Base-by-base conservation (phyloP, 176 grass and related monocot genomes). In the Zea luxurians region DNA sequence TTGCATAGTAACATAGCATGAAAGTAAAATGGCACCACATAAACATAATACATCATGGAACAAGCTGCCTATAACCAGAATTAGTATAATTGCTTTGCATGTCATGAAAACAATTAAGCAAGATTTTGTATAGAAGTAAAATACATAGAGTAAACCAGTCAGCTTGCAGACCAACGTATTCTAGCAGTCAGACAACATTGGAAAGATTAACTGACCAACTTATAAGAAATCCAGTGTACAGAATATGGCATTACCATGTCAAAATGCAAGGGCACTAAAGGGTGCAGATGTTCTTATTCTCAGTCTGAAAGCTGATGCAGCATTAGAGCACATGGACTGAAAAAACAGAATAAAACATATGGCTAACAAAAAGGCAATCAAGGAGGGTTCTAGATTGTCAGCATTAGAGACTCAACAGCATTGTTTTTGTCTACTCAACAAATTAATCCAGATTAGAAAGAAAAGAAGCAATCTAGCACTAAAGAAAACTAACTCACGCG, bases 381-480 rank as follows among this genome's bases (percentile, higher is more conserved):
- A 70, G 46, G 21, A 35, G 47, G 34, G 6, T 35, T 49, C 45
- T 70, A 70, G 18, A 12, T 16, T 48, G 9, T 35, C 6, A 16
- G 35, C 49, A 49, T 70, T 20, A 49, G 10, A 47, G 1, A 49
- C 12, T 16, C 5, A 34, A 21, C 45, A 21, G 64, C 13, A 66
- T 41, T 40, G 60, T 41, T n/a, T 27, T 66, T 43, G 17, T 66
- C 16, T 9, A 43, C 38, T 43, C 17, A 68, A 21, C 67, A 70
- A 45, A 70, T 6, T 70, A 70, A 70, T 48, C 18, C 43, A 70
- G 20, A 70, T 70, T 69, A 18, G 44, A 10, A 70, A 13, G 66
- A 48, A 47, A 48, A 69, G 2, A 47, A 48, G n/a, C 67, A 71
- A 34, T 36, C 11, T 1, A 34, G 18, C 20, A 48, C n/a, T 48